Base-by-base conservation (phyloP, 805 yeast genomes). In the Hanseniaspora jakobsenii region DNA sequence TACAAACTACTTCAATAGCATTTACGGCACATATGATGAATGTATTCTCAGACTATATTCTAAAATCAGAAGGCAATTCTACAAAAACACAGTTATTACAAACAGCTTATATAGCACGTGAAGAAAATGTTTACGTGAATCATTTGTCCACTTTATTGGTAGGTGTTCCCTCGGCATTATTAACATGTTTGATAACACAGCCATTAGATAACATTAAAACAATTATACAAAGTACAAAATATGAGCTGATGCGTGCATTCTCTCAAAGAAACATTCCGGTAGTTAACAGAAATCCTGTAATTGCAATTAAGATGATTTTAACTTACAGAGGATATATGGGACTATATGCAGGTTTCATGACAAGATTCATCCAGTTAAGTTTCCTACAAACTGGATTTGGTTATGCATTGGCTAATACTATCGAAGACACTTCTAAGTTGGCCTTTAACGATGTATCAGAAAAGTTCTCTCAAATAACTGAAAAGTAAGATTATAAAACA, bases 181-280 rank as follows among this genome's bases (percentile, higher is more conserved):
- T 85, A 0, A 93, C 83, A 23, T 81, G 84, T 18, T 75, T 73
- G 0, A 65, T 73, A 0, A 87, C 95, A 0, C 97, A 85, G 62
- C 96, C 96, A 0, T 65, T 87, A 23, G 96, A 87, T 62, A 83
- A 84, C 2, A 62, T 87, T 38, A 87, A 87, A 64, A 75, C 95
- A 2, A 72, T 94, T 55, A 74, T 86, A 74, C 95, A 86, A 61
- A 74, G 85, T 54, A 73, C 39, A 3, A 21, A 77, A 53, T 75
- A 78, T 55, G 75, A 80, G n/a, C 69, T 69, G 54, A 54, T 59
- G 4, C 52, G 72, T 29, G 9, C 21, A 19, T 18, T 39, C 19
- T 17, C 42, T 26, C 38, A 34, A 8, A 28, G 16, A 12, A 21
- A 32, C 6, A 30, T 34, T 2, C 6, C 23, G n/a, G 34, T 36